Evolutionary conservation across 2,329 filamentous ascomycete species (phyloP).

Genomic region (Talaromyces sp.): DNA sequence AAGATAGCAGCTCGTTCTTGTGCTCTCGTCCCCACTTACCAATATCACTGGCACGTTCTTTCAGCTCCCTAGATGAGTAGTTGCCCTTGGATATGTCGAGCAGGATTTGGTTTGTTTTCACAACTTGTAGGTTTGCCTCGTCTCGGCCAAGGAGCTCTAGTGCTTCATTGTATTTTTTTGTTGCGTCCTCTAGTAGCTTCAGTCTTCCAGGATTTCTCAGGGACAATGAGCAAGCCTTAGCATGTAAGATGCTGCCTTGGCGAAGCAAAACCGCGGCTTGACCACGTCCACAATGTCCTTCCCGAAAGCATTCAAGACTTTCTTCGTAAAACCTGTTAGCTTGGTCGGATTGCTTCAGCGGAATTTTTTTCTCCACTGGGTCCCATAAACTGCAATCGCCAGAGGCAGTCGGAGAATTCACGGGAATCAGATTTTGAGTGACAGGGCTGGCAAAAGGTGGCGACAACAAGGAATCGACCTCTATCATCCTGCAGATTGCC

Average conservation of each 20-base stretch:
- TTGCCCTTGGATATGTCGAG: constrained; percentile 14
- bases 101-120: constrained; percentile 16
- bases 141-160: constrained; percentile 14
- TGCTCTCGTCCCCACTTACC: constrained; percentile 14
- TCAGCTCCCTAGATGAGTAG: neutral
- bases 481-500: constrained; percentile 17
- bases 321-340: constrained; percentile 12
- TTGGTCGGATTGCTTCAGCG: constrained; percentile 10
- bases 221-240: constrained; percentile 5
- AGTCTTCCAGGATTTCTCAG: neutral
- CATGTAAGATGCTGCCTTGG: constrained; percentile 18
- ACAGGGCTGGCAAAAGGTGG: constrained; percentile 18
- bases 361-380: neutral
- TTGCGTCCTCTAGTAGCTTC: neutral
- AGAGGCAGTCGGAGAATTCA: constrained; percentile 7
- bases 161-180: constrained; percentile 10
- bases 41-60: constrained; percentile 12
- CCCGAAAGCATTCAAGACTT: constrained; percentile 13
- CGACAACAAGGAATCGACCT: constrained; percentile 15
- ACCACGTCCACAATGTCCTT: constrained; percentile 13
- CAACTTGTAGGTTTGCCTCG: constrained; percentile 15
- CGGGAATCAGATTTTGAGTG: constrained; percentile 15
- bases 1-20: constrained; percentile 15
- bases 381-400: constrained; percentile 6
- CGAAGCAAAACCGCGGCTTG: constrained; percentile 17